Evolutionary conservation across 2,329 filamentous ascomycete genomes (phyloP).

Genomic region (Orbilia quercus): DNA sequence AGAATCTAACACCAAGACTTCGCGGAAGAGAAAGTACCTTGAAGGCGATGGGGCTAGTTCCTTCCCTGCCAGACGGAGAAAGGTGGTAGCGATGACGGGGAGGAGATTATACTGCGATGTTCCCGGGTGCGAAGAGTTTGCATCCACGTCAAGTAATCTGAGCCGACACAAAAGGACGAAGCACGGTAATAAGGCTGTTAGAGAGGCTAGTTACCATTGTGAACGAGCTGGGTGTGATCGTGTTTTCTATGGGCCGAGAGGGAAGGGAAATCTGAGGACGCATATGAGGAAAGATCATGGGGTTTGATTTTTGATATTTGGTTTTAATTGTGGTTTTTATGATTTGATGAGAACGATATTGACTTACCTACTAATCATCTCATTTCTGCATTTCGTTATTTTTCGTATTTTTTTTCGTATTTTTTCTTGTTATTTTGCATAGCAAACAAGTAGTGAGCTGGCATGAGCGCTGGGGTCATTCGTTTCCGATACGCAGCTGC

Average conservation of each 20-base stretch:
- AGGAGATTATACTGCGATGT: conserved; percentile 53
- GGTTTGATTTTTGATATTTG: not conserved
- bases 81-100: conserved; percentile 34
- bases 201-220: conserved; percentile 52
- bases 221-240: conserved; percentile 36
- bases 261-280: conserved; percentile 46
- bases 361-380: not conserved
- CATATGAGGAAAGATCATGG: conserved; percentile 51
- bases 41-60: conserved; percentile 50
- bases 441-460: conserved; percentile 24
- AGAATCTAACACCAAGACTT: conserved; percentile 18
- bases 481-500: conserved; percentile 3
- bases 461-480: conserved; percentile 32
- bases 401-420: conserved; percentile 15
- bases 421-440: conserved; percentile 21
- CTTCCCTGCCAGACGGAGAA: conserved; percentile 49
- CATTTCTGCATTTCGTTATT: too few relatives aligned
- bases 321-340: not conserved
- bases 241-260: conserved; percentile 52
- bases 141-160: conserved; percentile 52
- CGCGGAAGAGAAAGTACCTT: conserved; percentile 52
- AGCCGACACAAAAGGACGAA: conserved; percentile 54
- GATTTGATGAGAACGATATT: conserved; percentile 16
- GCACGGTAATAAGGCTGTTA: conserved; percentile 42
- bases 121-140: conserved; percentile 53